Base-by-base conservation (phyloP, 2,329 filamentous ascomycete genomes). In the Aschersonia sp. region DNA sequence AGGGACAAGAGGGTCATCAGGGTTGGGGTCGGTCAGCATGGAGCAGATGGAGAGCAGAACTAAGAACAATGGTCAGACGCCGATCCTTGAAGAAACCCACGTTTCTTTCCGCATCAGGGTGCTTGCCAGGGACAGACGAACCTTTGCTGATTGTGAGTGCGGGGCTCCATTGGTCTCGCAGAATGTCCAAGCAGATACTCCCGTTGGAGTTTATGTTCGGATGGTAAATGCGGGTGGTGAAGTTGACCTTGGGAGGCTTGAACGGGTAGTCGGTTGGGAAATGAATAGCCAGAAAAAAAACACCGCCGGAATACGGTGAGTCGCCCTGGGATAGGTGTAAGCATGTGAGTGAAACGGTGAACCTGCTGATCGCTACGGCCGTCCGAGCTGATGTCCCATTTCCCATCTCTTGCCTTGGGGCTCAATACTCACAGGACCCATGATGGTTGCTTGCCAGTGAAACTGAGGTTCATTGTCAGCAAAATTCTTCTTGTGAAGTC, bases 131-230 rank as follows among this genome's bases (percentile, higher is more conserved):
- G 39, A 42, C 35, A 42, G 33, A 55, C 70, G 49, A 72, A 95
- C 92, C 92, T 81, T 98, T 98, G 52, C 87, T 95, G 62, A 98
- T 97, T 57, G 92, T 98, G 69, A 98, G 76, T 56, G 92, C 92
- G 42, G 92, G 92, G 68, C 89, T 96, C 92, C 92, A 98, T 74
- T 98, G 92, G 69, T 98, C 92, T 74, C 92, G 83, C 63, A 98
- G 76, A 64, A 98, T 98, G 64, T 98, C 92, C 67, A 98, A 73
- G 69, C 92, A 98, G 70, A 98, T 98, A 71, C 89, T 96, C 69
- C 92, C 92, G 69, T 97, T 97, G 58, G 87, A 94, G 81, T 98
- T 98, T 87, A 98, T 98, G 74, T 98, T 98, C 62, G 92, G 92
- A 74, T 98, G 92, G 69, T 98, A 98, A 75, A 98, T 97, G 65